Evolutionary conservation across 1,284 basidiomycete genomes (phyloP).

Genomic region (Volvariella volvacea): DNA sequence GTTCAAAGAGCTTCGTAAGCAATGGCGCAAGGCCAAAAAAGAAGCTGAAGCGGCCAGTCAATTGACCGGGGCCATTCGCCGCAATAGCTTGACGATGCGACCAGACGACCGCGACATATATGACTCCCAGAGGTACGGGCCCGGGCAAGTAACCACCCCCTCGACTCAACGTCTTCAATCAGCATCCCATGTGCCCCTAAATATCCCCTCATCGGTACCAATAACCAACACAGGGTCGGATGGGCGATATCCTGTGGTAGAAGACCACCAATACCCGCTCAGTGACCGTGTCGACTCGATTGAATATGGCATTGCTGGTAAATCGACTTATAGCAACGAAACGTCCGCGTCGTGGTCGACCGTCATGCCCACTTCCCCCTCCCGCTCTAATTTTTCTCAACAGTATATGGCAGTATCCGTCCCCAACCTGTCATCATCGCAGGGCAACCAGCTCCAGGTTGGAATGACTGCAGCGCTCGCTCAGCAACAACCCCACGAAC

Average conservation of each 20-base stretch:
- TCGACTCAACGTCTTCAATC: slow-evolving; percentile 14
- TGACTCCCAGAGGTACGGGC: slow-evolving; percentile 16
- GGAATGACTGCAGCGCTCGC: slow-evolving; percentile 12
- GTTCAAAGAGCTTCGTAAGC: slow-evolving; percentile 96
- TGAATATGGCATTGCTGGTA: slow-evolving; percentile 17
- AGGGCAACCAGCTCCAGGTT: slow-evolving; percentile 3
- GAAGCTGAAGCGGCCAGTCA: slow-evolving; percentile 36
- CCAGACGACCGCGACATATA: slow-evolving; percentile 22
- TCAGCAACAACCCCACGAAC: slow-evolving; percentile 12
- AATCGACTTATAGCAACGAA: slow-evolving; percentile 22
- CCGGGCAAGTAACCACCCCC: slow-evolving; percentile 9
- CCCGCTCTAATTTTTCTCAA: slow-evolving; percentile 9
- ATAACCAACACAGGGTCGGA: slow-evolving; percentile 18
- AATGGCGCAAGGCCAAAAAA: slow-evolving; percentile 92
- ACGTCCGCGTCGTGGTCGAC: slow-evolving; percentile 28
- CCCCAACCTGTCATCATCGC: slow-evolving; percentile 4
- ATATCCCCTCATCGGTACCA: slow-evolving; percentile 18
- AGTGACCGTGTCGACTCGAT: slow-evolving; percentile 25
- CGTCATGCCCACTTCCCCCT: slow-evolving; percentile 6
- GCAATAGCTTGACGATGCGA: slow-evolving; percentile 19
- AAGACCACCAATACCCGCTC: slow-evolving; percentile 24
- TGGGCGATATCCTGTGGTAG: slow-evolving; percentile 23
- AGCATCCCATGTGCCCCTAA: slow-evolving; percentile 11
- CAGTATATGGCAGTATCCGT: slow-evolving; percentile 10
- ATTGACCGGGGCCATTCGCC: slow-evolving; percentile 19